phyloP scores from a whole-genome alignment of 371 early-diverging fungal genomes.

The Mucor indicus region DNA sequence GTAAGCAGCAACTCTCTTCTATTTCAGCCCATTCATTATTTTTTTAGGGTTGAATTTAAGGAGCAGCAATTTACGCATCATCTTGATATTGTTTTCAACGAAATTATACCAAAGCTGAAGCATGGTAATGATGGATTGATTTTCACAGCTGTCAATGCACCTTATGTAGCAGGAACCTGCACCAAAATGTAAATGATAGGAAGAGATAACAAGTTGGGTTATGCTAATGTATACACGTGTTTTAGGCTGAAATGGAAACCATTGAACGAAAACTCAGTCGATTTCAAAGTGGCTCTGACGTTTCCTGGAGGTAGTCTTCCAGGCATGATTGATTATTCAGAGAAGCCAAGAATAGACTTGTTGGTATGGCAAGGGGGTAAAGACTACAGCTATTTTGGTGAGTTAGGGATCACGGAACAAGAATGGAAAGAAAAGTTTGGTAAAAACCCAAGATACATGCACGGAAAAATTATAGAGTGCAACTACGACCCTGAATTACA shows the following conservation, averaged over 20 bases:
- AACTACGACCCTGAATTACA: slow-evolving; percentile 54
- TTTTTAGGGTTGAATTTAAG: slow-evolving; percentile 62
- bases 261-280: slow-evolving; percentile 95
- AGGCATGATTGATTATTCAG: slow-evolving; percentile 29
- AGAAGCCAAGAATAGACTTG: slow-evolving; percentile 51
- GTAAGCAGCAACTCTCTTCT: slow-evolving; percentile 32
- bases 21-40: neutral
- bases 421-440: slow-evolving; percentile 51
- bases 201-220: neutral
- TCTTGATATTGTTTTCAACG: slow-evolving; percentile 55
- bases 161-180: slow-evolving; percentile 86
- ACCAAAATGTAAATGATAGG: slow-evolving; percentile 67
- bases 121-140: slow-evolving; percentile 98
- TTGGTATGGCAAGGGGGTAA: slow-evolving; percentile 60
- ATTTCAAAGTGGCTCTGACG: slow-evolving; percentile 71
- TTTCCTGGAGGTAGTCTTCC: slow-evolving; percentile 39
- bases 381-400: slow-evolving; percentile 50
- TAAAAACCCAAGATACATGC: slow-evolving; percentile 29
- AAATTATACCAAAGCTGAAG: slow-evolving; percentile 73
- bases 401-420: slow-evolving; percentile 57
- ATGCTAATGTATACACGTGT: no score
- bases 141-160: slow-evolving; percentile 87
- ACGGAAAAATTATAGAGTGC: slow-evolving; percentile 72
- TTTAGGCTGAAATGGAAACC: slow-evolving; percentile 99
- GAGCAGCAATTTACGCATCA: slow-evolving; percentile 71